These are phyloP conservation scores for Mortierella sp. DNA, from an alignment of 371 early-diverging fungal genomes.

Conservation along the genomic window DNA sequence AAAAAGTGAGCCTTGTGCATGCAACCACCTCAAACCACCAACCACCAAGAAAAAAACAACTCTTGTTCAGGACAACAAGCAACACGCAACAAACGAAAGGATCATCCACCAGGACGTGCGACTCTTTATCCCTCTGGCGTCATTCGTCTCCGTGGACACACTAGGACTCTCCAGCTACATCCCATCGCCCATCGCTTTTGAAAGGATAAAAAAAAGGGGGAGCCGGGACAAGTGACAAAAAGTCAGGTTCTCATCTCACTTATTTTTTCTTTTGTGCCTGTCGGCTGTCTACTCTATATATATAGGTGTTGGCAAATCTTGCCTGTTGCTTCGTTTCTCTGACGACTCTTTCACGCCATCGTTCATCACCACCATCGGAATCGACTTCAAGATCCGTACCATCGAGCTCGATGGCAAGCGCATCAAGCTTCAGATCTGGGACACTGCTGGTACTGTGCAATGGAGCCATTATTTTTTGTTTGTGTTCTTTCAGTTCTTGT, in stretches of 20 bases:
- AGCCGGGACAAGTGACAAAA: background rate
- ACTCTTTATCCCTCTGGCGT: slow-evolving; percentile 4
- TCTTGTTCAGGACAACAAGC: background rate
- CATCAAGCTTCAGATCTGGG: slow-evolving; percentile 99
- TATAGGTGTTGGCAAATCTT: slow-evolving; percentile 97
- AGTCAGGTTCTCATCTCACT: background rate
- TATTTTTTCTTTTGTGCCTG: background rate
- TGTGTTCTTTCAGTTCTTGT: background rate
- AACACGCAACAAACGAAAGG: background rate
- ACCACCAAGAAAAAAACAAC: background rate
- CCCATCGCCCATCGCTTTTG: background rate
- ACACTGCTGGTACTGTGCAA: slow-evolving; percentile 81
- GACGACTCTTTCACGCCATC: slow-evolving; percentile 99
- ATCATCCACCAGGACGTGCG: background rate
- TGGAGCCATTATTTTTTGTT: background rate
- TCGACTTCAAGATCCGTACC: slow-evolving; percentile 99
- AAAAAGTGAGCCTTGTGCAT: background rate
- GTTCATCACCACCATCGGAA: slow-evolving; percentile 99
- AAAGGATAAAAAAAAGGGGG: background rate
- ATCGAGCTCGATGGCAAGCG: slow-evolving; percentile 98
- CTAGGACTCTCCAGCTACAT: background rate
- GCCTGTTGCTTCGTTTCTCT: slow-evolving; percentile 95
- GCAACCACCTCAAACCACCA: no score
- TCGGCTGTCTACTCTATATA: background rate
- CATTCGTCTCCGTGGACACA: slow-evolving; percentile 3